A percentile compares a stretch with the other conserved stretches of the same genome.
Evolutionary conservation across 257 asterid species (phyloP).

Genomic region (Petrea volubilis): DNA sequence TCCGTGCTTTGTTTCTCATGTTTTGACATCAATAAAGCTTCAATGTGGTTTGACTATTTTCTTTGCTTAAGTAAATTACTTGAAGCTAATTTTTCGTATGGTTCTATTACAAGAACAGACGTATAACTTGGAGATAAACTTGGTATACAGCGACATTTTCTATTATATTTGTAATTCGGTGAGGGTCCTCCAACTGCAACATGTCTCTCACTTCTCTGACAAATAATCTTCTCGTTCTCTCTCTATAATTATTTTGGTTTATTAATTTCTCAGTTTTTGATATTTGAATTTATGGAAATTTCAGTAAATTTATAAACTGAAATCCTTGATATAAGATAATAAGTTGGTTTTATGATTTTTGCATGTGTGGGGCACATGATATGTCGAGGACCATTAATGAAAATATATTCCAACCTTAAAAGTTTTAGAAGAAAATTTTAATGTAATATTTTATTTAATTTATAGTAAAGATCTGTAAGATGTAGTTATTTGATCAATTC

Average conservation of each 20-base stretch:
- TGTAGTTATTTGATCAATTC: no score
- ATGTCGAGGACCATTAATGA: no score
- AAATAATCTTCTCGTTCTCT: no score
- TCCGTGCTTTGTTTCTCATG: not conserved
- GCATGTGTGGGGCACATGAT: no score
- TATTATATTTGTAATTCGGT: not conserved
- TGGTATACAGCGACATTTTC: not conserved
- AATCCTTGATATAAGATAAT: not conserved
- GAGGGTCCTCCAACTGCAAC: not conserved
- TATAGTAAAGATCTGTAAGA: no score
- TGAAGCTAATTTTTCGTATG: not conserved
- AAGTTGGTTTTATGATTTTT: no score
- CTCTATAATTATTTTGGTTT: not conserved
- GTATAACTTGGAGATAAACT: not conserved
- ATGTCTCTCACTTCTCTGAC: not conserved
- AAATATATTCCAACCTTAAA: no score
- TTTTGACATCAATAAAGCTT: constrained; percentile 1
- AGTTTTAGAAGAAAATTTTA: no score
- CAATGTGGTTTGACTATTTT: constrained; percentile 4
- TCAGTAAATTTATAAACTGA: not conserved
- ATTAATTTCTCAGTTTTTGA: not conserved
- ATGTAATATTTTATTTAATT: no score
- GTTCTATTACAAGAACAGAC: not conserved
- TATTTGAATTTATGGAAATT: not conserved
- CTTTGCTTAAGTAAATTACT: not conserved